Conservation (phyloP, 2,329 filamentous ascomycete genomes). For the Fusarium virguliforme region DNA sequence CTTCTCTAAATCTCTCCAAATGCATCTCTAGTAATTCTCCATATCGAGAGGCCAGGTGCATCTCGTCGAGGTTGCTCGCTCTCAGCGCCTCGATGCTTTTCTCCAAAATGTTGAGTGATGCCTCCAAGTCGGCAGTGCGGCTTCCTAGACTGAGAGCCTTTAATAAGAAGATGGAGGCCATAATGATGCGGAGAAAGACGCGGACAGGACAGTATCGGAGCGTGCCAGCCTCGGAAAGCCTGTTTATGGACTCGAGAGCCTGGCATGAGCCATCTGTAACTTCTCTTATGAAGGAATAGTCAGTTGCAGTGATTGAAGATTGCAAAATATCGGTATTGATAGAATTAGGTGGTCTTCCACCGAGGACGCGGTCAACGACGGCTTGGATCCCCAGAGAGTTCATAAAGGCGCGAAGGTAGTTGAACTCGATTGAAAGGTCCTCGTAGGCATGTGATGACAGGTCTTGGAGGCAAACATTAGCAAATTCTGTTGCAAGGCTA, state of each 20-base stretch:
- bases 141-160: slow-evolving; percentile 50
- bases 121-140: slow-evolving; percentile 27
- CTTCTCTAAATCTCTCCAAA: slow-evolving; percentile 20
- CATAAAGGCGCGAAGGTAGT: slow-evolving; percentile 61
- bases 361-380: slow-evolving; percentile 63
- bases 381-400: slow-evolving; percentile 70
- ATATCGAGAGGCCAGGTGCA: slow-evolving; percentile 38
- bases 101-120: slow-evolving; percentile 25
- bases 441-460: slow-evolving; percentile 47
- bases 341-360: not conserved
- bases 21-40: slow-evolving; percentile 37
- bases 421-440: slow-evolving; percentile 66
- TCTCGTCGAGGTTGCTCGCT: slow-evolving; percentile 34
- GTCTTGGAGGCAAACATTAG: not conserved
- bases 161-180: slow-evolving; percentile 70
- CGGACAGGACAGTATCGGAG: slow-evolving; percentile 69
- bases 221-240: slow-evolving; percentile 62
- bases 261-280: slow-evolving; percentile 69
- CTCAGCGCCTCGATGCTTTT: slow-evolving; percentile 23
- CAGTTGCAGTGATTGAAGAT: slow-evolving; percentile 62
- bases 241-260: slow-evolving; percentile 65
- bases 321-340: slow-evolving; percentile 41
- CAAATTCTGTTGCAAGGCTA: not conserved
- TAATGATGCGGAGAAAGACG: slow-evolving; percentile 69
- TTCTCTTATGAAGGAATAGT: slow-evolving; percentile 70